A percentile compares a stretch with the other conserved stretches of the same genome.
These are phyloP conservation scores for Fraxinus xanthoxyloides DNA, from an alignment of 305 asterid genomes.

Conservation along the genomic window DNA sequence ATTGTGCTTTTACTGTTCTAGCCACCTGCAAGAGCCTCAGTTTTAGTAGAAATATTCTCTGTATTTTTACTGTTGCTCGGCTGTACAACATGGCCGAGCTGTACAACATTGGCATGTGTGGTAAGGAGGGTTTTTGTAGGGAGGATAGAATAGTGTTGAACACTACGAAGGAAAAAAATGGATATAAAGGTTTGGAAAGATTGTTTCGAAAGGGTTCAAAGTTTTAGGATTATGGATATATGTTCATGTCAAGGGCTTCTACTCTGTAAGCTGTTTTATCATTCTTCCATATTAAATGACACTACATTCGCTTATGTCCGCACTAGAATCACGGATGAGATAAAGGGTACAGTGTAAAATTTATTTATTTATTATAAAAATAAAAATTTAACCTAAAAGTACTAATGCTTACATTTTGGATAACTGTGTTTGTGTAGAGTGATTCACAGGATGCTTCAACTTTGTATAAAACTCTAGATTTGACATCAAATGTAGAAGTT, in stretches of 20 bases:
- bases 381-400: not conserved
- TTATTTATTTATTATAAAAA: not conserved
- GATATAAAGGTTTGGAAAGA: not conserved
- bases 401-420: not conserved
- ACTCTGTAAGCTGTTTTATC: not conserved
- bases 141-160: not conserved
- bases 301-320: not conserved
- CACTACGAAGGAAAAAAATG: not conserved
- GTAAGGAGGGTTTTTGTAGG: not conserved
- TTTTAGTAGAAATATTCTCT: not conserved
- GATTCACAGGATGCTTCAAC: conserved; percentile 41
- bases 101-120: not conserved
- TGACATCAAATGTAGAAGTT: conserved; percentile 77
- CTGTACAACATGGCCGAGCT: not conserved
- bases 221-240: not conserved
- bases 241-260: not conserved
- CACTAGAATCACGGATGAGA: not conserved
- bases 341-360: not conserved
- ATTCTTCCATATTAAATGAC: not conserved
- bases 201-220: not conserved
- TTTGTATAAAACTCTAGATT: conserved; percentile 62
- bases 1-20: not conserved
- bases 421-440: conserved; percentile 37
- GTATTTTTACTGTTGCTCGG: not conserved
- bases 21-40: not conserved